Evolutionary conservation across 2,329 filamentous ascomycete genomes (phyloP).

Genomic region (Diaporthe capsici): DNA sequence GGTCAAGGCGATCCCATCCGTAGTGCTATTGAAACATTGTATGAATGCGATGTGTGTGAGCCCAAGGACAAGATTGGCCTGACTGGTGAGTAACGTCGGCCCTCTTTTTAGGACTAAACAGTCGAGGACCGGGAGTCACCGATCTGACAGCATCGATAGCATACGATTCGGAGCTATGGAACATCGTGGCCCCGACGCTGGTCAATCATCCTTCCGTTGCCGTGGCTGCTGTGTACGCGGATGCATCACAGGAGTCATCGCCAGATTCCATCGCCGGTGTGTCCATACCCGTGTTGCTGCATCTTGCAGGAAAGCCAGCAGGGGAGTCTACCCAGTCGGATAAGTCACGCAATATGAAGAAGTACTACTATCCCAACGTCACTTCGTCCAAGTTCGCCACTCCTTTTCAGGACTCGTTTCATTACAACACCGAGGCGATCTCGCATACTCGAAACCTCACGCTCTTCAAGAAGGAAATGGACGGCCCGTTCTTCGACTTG

Average conservation of each 20-base stretch:
- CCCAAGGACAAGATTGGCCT: slow-evolving; percentile 41
- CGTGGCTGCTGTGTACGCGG: slow-evolving; percentile 38
- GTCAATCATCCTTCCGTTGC: slow-evolving; percentile 30
- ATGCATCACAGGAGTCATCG: slow-evolving; percentile 15
- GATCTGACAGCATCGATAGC: slow-evolving; percentile 22
- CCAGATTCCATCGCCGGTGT: slow-evolving; percentile 1
- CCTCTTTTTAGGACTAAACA: too few relatives aligned
- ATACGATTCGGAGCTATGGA: slow-evolving; percentile 38
- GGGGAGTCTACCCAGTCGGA: not conserved
- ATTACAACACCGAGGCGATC: slow-evolving; percentile 52
- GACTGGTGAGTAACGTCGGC: slow-evolving; percentile 27
- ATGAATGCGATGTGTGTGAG: slow-evolving; percentile 38
- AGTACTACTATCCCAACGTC: slow-evolving; percentile 39
- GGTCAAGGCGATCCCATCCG: slow-evolving; percentile 17
- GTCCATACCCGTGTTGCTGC: slow-evolving; percentile 37
- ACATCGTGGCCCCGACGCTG: slow-evolving; percentile 25
- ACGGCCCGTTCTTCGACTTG: slow-evolving; percentile 79
- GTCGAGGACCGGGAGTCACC: not conserved
- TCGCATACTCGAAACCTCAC: slow-evolving; percentile 76
- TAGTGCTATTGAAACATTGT: slow-evolving; percentile 26
- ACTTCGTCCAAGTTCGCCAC: slow-evolving; percentile 38
- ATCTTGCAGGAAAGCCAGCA: slow-evolving; percentile 37
- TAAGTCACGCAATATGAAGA: slow-evolving; percentile 14
- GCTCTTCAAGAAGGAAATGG: slow-evolving; percentile 74
- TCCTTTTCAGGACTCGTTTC: slow-evolving; percentile 44